A percentile compares a stretch with the other conserved stretches of the same genome.
These are phyloP conservation scores for Smallanthus sonchifolius DNA, from an alignment of 129 eudicot genomes.

Conservation along the genomic window DNA sequence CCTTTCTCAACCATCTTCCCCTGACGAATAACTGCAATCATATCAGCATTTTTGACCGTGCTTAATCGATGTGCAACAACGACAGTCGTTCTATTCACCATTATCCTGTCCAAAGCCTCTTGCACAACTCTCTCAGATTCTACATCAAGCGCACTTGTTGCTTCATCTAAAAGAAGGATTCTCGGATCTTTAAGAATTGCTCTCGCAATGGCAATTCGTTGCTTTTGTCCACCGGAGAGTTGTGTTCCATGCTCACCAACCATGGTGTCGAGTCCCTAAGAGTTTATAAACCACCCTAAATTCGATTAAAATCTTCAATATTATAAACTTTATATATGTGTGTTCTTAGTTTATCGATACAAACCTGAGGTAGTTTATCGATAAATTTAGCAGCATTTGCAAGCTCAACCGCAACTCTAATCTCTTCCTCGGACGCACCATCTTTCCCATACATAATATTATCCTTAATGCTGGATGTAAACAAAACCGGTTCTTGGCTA, in stretches of 20 bases:
- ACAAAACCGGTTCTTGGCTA: constrained; percentile 86
- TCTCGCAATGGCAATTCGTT: constrained; percentile 82
- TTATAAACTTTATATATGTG: too few species aligned
- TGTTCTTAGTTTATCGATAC: too few species aligned
- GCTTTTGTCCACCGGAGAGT: constrained; percentile 86
- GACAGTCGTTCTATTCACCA: constrained; percentile 76
- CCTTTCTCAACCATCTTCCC: constrained; percentile 83
- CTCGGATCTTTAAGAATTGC: constrained; percentile 75
- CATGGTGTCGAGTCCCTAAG: constrained; percentile 76
- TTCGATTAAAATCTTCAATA: neutral
- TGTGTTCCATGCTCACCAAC: constrained; percentile 90
- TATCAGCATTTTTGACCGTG: constrained; percentile 60
- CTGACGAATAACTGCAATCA: constrained; percentile 71
- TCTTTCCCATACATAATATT: constrained; percentile 72
- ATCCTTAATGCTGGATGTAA: constrained; percentile 75
- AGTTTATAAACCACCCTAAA: neutral
- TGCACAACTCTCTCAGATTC: constrained; percentile 80
- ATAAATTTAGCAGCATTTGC: constrained; percentile 88
- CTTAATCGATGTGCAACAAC: constrained; percentile 74
- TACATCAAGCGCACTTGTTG: constrained; percentile 85
- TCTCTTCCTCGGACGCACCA: constrained; percentile 63
- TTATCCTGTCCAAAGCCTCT: constrained; percentile 74
- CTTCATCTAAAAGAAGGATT: constrained; percentile 75
- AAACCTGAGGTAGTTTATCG: constrained; percentile 71
- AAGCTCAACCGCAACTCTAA: constrained; percentile 73